Base-by-base conservation (phyloP, 208 protist genomes). In the Trypanosoma melophagium region DNA sequence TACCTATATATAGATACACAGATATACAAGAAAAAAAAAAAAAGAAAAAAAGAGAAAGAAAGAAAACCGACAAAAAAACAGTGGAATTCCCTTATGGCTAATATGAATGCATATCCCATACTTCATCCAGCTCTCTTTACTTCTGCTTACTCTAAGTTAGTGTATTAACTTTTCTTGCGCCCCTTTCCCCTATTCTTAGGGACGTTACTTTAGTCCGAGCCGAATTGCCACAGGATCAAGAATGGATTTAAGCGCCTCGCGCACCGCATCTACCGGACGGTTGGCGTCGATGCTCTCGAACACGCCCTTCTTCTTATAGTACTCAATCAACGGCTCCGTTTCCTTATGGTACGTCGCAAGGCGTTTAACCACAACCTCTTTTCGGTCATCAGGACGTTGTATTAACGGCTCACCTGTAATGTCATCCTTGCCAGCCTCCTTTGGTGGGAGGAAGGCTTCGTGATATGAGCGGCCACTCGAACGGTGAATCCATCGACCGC, bases 391-490 rank as follows among this genome's bases (percentile, higher is more conserved):
- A 14, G 88, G 80, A 21, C 97, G 85, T 79, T 98, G 91, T 40
- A 90, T 87, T 0, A 99, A 90, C 7, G 74, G 71, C 74, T 98
- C 96, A 24, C 95, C 95, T 4, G 96, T 98, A 10, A 98, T 69
- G 66, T 99, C 97, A 65, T 98, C 96, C 59, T 84, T 86, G 35
- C 83, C 84, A 0, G 76, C 59, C 7, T 84, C 79, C 72, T 94
- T 92, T 17, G 97, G 96, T 17, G 96, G 95, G 47, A 82, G 80
- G 86, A 97, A 98, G 31, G 83, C 42, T 56, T 91, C 79, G 80
- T 98, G 93, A 71, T 99, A 99, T 14, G 86, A 95, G 63, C 97
- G 89, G 3, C 97, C 97, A 60, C 84, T 95, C 14, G 74, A 57
- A 66, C 86, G 84, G 85, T 99, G 97, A 31, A 98, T 87, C 81